Evolutionary conservation across 768 basidiomycete genomes (phyloP), one percentile per base, ranked within the genome.

Genomic region (Lentinula edodes): DNA sequence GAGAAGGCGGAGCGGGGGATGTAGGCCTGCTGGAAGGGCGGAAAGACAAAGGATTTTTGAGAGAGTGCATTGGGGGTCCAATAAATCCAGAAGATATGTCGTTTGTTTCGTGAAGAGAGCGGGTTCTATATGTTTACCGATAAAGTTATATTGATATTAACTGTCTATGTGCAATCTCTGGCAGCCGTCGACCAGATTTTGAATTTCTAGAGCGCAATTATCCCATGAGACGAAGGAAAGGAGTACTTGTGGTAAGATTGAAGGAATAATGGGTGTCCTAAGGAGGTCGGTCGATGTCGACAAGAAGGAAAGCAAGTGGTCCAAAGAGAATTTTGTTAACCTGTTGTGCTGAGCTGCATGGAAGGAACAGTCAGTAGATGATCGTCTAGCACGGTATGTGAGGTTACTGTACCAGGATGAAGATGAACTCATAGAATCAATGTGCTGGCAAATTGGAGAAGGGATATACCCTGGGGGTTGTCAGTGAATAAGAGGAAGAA

Each of bases 231-330:
- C n/a, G 61, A 35, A 57, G 48, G 32, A 63, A 38, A 61, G 53
- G 39, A 48, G 5, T 50, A 48, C 53, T 58, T 53, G 65, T 61
- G 45, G 42, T 50, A 52, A 41, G 23, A 39, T 46, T 64, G 38
- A 50, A 23, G 52, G 54, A 39, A 38, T 36, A 23, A 34, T 8
- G 46, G 41, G 36, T 70, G 74, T 73, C 75, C 83, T 88, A 92
- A 81, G 90, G 90, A 70, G 90, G 90, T 65, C 86, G 78, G 80
- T 92, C 89, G 58, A 83, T 84, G 83, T 85, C 85, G 71, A 86
- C 75, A 66, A 85, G 76, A 73, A 75, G 69, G 73, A 77, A 79
- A 63, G 74, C 81, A 76, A 84, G 81, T 66, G 87, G 88, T 72
- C 77, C 79, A 73, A 86, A 81, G 75, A 82, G 78, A 81, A 84